A percentile compares a stretch with the other conserved stretches of the same genome.
Evolutionary conservation across 2,329 filamentous ascomycete species (phyloP).

Genomic region (Fusarium tanahbumbuense): DNA sequence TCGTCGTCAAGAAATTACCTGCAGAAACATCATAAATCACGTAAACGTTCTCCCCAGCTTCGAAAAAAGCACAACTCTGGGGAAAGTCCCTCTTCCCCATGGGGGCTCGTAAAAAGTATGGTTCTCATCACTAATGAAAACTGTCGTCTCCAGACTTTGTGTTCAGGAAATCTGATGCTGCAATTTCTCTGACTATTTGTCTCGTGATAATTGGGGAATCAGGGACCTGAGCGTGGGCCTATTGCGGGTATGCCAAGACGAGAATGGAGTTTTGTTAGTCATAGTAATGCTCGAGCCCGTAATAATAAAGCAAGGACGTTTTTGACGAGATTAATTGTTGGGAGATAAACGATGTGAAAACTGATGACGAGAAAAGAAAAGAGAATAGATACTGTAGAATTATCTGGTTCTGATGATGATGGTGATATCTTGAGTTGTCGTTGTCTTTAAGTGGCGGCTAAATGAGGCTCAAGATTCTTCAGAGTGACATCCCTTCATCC

Average conservation of each 20-base stretch:
- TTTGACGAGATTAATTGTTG: background rate
- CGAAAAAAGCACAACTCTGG: slow-evolving; percentile 7
- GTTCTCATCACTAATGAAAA: slow-evolving; percentile 28
- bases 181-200: slow-evolving; percentile 1
- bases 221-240: slow-evolving; percentile 29
- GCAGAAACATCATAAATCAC: background rate
- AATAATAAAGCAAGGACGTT: slow-evolving; percentile 7
- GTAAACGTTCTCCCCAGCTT: background rate
- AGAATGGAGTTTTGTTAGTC: slow-evolving; percentile 31
- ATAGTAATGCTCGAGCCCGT: slow-evolving; percentile 25
- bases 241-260: slow-evolving; percentile 29
- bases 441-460: slow-evolving; percentile 22
- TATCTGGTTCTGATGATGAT: background rate
- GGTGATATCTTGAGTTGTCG: background rate
- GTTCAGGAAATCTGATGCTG: background rate
- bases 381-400: background rate
- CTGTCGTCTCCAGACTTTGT: background rate
- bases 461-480: slow-evolving; percentile 28
- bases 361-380: background rate
- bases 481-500: background rate
- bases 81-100: slow-evolving; percentile 29
- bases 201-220: slow-evolving; percentile 27
- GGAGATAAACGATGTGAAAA: background rate
- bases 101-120: slow-evolving; percentile 10
- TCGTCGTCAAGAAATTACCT: background rate